Evolutionary conservation across 495 filamentous ascomycete species (phyloP), one percentile per base, ranked within the genome.

Genomic region (Cryomyces minteri): DNA sequence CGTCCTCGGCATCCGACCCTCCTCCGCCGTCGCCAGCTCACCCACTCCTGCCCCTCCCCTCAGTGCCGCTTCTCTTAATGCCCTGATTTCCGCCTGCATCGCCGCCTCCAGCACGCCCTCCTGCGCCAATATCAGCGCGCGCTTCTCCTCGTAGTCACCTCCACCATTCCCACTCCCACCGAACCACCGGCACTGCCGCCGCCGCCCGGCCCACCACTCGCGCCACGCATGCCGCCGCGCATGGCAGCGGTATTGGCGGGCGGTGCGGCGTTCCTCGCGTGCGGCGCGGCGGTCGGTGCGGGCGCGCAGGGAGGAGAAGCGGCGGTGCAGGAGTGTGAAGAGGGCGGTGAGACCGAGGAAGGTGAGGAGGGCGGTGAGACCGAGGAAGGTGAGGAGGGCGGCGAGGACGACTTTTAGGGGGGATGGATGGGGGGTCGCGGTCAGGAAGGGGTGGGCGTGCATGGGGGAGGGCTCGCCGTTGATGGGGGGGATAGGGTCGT

Each of bases 61-160:
- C n/a, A n/a, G n/a, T n/a, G n/a, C 54, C 4, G 59, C 61, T 6
- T 54, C 45, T 7, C 55, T 48, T 7, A 67, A 50, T 40, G 58
- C 54, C 4, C 51, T 47, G 45, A 67, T 62, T 48, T 67, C 62
- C 9, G 57, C 61, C 44, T 64, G 62, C 62, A 67, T 65, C 25
- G 61, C 56, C 12, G 54, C 52, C 44, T 64, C 62, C 8, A 65
- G 51, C 43, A 61, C 49, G 33, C 44, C 48, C 40, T 67, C 63
- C 49, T 65, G 63, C 6, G 47, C 42, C 25, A 55, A 44, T 42
- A 67, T 60, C 28, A 65, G 51, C 8, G 48, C 43, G 6, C 55
- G 57, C 53, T 67, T 67, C 44, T 66, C 62, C 39, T 66, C 63
- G 47, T 63, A 64, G 50, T 66, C 61, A 4, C 46, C 47, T 53